These are phyloP conservation scores for Pleurotus eryngii DNA, from an alignment of 768 basidiomycete genomes.

Conservation along the genomic window DNA sequence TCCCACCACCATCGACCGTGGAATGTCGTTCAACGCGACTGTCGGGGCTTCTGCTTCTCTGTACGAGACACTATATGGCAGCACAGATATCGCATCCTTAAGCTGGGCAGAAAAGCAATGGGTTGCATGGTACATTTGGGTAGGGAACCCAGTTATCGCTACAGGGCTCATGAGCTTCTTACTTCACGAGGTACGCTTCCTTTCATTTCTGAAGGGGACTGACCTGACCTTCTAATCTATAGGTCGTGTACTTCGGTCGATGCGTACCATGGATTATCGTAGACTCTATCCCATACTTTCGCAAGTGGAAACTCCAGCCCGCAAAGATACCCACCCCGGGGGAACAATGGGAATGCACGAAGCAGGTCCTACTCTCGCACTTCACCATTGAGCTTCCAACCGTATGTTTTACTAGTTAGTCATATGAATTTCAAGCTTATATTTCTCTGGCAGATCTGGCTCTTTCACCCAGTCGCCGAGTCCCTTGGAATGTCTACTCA, in stretches of 20 bases:
- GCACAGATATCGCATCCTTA: slow-evolving; percentile 57
- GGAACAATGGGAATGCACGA: slow-evolving; percentile 96
- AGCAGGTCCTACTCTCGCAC: slow-evolving; percentile 89
- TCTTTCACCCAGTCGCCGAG: slow-evolving; percentile 90
- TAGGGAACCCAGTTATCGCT: slow-evolving; percentile 87
- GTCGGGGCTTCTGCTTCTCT: slow-evolving; percentile 16
- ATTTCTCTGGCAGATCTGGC: slow-evolving; percentile 59
- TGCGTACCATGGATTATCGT: slow-evolving; percentile 94
- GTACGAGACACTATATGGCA: slow-evolving; percentile 49
- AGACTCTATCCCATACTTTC: slow-evolving; percentile 92
- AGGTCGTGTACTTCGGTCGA: slow-evolving; percentile 97
- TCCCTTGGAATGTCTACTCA: slow-evolving; percentile 86
- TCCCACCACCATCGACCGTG: background rate
- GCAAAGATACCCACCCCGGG: slow-evolving; percentile 72
- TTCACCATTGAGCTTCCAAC: slow-evolving; percentile 93
- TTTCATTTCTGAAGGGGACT: background rate
- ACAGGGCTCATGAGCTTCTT: slow-evolving; percentile 93
- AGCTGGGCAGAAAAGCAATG: slow-evolving; percentile 77
- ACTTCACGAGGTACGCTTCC: slow-evolving; percentile 79
- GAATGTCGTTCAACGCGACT: slow-evolving; percentile 47
- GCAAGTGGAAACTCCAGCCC: slow-evolving; percentile 90
- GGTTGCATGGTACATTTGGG: slow-evolving; percentile 81
- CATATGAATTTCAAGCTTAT: background rate
- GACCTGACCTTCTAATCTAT: background rate
- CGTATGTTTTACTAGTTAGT: slow-evolving; percentile 41